Percentiles rank a stretch among this genome's conserved stretches.
Evolutionary conservation across 805 yeast species (phyloP).

Genomic region (Priceomyces castillae): DNA sequence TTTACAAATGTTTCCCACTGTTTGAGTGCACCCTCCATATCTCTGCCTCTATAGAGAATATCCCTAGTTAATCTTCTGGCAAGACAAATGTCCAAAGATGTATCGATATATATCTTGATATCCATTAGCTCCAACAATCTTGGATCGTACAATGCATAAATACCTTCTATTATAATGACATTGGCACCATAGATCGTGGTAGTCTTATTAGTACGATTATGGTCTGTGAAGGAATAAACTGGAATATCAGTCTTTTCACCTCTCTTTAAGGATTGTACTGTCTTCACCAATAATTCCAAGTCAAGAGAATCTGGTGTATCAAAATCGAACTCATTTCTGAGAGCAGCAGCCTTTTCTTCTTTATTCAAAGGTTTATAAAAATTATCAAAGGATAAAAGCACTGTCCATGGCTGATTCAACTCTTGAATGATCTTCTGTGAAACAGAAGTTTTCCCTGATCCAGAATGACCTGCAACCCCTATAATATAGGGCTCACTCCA

Average conservation of each 20-base stretch:
- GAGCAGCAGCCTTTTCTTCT: constrained; percentile 64
- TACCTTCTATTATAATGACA: constrained; percentile 89
- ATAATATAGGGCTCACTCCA: constrained; percentile 46
- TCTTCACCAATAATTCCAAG: constrained; percentile 63
- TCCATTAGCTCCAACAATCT: constrained; percentile 75
- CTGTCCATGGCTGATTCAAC: constrained; percentile 90
- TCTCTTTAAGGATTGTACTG: constrained; percentile 62
- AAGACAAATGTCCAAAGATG: constrained; percentile 89
- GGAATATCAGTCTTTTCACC: constrained; percentile 53
- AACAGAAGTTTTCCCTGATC: constrained; percentile 93
- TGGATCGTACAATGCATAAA: constrained; percentile 73
- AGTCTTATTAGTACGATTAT: constrained; percentile 60
- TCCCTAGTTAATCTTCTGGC: constrained; percentile 87
- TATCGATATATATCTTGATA: constrained; percentile 85
- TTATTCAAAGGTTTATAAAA: constrained; percentile 74
- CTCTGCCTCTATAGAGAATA: constrained; percentile 82
- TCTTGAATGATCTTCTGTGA: constrained; percentile 78
- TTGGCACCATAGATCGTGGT: constrained; percentile 89
- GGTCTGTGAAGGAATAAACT: constrained; percentile 64
- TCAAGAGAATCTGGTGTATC: constrained; percentile 87
- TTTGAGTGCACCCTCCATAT: constrained; percentile 71
- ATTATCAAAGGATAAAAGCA: constrained; percentile 83
- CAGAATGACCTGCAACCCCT: constrained; percentile 48
- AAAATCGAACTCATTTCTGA: constrained; percentile 71
- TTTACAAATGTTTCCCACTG: constrained; percentile 93